These are phyloP conservation scores for Calonectria ilicicola DNA, from an alignment of 2,329 filamentous ascomycete genomes.

Conservation along the genomic window DNA sequence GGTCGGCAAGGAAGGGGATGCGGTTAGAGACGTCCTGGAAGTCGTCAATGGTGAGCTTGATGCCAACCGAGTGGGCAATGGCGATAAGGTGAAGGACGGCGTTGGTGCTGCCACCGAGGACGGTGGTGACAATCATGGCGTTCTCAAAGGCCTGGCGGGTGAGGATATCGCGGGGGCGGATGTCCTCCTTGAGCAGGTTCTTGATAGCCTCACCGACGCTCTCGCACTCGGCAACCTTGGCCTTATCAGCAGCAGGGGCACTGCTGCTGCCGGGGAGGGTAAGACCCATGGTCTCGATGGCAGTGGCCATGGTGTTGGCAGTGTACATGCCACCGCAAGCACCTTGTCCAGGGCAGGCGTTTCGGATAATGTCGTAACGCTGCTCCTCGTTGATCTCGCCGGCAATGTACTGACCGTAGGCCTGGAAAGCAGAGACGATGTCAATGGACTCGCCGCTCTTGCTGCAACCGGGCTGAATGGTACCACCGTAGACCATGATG, in stretches of 20 bases:
- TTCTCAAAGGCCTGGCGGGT: slow-evolving; percentile 86
- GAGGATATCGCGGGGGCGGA: slow-evolving; percentile 81
- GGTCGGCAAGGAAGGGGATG: slow-evolving; percentile 82
- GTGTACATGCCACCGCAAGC: slow-evolving; percentile 93
- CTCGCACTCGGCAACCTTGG: slow-evolving; percentile 80
- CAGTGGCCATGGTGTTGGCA: slow-evolving; percentile 92
- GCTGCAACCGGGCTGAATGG: slow-evolving; percentile 91
- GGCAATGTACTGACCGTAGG: slow-evolving; percentile 93
- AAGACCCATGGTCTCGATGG: slow-evolving; percentile 91
- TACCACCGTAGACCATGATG: slow-evolving; percentile 97
- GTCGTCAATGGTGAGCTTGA: slow-evolving; percentile 87
- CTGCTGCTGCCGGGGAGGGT: slow-evolving; percentile 86
- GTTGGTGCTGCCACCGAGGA: slow-evolving; percentile 88
- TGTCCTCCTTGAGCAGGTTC: slow-evolving; percentile 80
- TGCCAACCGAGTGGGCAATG: slow-evolving; percentile 83
- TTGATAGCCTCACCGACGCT: slow-evolving; percentile 79
- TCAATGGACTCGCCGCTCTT: slow-evolving; percentile 82
- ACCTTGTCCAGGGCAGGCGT: slow-evolving; percentile 78
- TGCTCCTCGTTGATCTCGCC: slow-evolving; percentile 92
- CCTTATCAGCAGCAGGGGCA: slow-evolving; percentile 79
- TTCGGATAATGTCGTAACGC: slow-evolving; percentile 92
- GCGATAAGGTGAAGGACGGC: slow-evolving; percentile 88
- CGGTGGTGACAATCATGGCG: slow-evolving; percentile 85
- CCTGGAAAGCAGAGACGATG: slow-evolving; percentile 97
- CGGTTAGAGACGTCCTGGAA: slow-evolving; percentile 86